Conservation (phyloP, 2,329 filamentous ascomycete genomes). For the Alternaria dauci region DNA sequence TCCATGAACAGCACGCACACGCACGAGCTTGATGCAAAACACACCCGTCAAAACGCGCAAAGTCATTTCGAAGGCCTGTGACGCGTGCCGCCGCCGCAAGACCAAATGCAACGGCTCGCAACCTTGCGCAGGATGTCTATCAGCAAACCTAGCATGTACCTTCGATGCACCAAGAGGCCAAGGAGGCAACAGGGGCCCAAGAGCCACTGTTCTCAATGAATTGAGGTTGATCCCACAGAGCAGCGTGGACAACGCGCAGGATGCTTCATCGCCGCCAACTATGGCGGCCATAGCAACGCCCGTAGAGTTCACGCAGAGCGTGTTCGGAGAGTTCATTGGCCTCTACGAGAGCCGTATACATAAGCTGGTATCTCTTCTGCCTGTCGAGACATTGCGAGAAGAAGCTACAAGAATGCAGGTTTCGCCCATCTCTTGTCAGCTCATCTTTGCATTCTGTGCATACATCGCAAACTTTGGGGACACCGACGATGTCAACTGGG, state of each 20-base stretch:
- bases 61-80: constrained; percentile 64
- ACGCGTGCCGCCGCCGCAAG: constrained; percentile 77
- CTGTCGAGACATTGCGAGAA: constrained; percentile 26
- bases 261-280: not conserved
- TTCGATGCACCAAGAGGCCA: constrained; percentile 37
- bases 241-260: not conserved
- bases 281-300: not conserved
- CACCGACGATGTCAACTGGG: constrained; percentile 9
- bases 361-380: constrained; percentile 55
- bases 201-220: constrained; percentile 79
- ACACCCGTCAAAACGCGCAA: constrained; percentile 8
- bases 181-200: constrained; percentile 17
- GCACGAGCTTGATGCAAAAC: constrained; percentile 10
- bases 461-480: constrained; percentile 45
- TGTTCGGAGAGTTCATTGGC: constrained; percentile 71
- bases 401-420: constrained; percentile 30
- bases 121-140: constrained; percentile 74
- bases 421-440: constrained; percentile 37
- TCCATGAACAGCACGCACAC: not conserved
- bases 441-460: constrained; percentile 50
- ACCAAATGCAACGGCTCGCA: constrained; percentile 77
- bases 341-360: constrained; percentile 76
- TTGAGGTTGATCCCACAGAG: constrained; percentile 69
- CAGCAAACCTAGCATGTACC: constrained; percentile 55
- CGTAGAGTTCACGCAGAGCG: constrained; percentile 51